phyloP scores from a whole-genome alignment of 305 asterid species.

The Striga hermonthica region DNA sequence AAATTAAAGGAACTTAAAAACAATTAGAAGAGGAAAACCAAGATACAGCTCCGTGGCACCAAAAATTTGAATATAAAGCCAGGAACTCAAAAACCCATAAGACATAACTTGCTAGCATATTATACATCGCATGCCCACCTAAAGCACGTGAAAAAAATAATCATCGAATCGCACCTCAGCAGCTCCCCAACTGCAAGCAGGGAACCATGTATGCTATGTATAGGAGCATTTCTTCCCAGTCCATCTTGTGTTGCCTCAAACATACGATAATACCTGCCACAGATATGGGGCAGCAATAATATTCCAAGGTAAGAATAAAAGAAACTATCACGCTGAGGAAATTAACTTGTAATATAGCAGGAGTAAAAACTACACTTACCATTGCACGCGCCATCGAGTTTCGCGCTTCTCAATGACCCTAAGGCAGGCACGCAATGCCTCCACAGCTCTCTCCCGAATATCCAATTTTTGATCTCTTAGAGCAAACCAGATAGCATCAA shows the following conservation, averaged over 20 bases:
- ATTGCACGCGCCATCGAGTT: slow-evolving; percentile 99
- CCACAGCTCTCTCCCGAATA: slow-evolving; percentile 91
- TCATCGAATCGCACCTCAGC: slow-evolving; percentile 66
- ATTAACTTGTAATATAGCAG: neutral
- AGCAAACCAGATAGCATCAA: slow-evolving; percentile 98
- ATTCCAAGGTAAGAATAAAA: slow-evolving; percentile 19
- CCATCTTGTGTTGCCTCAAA: slow-evolving; percentile 99
- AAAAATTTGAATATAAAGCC: slow-evolving; percentile 22
- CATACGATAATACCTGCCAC: slow-evolving; percentile 92
- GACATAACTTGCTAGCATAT: slow-evolving; percentile 12
- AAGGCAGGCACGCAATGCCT: slow-evolving; percentile 97
- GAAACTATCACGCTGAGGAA: neutral
- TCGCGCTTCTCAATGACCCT: slow-evolving; percentile 96
- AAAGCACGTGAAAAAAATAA: slow-evolving; percentile 29
- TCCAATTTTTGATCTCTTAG: slow-evolving; percentile 84
- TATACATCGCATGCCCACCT: slow-evolving; percentile 23
- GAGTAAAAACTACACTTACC: slow-evolving; percentile 48
- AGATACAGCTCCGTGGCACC: slow-evolving; percentile 17
- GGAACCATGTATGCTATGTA: slow-evolving; percentile 98
- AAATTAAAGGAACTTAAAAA: slow-evolving; percentile 25
- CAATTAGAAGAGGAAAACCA: slow-evolving; percentile 6
- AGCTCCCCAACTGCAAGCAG: slow-evolving; percentile 99
- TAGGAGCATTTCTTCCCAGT: slow-evolving; percentile 81
- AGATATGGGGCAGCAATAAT: slow-evolving; percentile 29
- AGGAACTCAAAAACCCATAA: slow-evolving; percentile 19